Conservation (phyloP, 75 land plant genomes). For the Selaginella moellendorffii region DNA sequence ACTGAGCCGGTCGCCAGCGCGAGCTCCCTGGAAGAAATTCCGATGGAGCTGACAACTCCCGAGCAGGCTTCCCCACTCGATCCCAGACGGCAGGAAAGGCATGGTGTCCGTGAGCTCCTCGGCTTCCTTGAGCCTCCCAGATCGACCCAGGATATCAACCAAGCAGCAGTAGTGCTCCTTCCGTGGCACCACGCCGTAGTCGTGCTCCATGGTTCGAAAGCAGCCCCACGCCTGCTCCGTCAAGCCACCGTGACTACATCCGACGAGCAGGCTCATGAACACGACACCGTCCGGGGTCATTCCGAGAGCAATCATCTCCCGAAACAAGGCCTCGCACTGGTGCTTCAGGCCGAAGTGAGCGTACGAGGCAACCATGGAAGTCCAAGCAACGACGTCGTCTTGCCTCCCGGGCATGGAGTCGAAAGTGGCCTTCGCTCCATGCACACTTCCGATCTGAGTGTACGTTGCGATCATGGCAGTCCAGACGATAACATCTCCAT, state of each 20-base stretch:
- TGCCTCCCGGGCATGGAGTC: background rate
- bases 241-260: background rate
- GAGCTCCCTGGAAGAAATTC: too few relatives aligned
- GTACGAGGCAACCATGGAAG: background rate
- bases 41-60: too few relatives aligned
- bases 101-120: background rate
- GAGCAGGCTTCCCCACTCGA: too few relatives aligned
- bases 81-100: background rate
- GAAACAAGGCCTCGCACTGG: background rate
- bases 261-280: background rate
- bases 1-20: too few relatives aligned
- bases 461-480: background rate
- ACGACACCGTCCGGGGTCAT: background rate
- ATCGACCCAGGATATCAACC: background rate
- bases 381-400: background rate
- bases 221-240: background rate
- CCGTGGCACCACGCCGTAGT: background rate
- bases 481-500: background rate
- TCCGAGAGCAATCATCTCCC: background rate
- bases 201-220: background rate
- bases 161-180: background rate
- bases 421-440: background rate
- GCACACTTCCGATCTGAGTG: background rate
- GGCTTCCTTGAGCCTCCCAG: background rate
- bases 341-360: background rate